Evolutionary conservation across 148 eudicot species (phyloP), one percentile per base, ranked within the genome.

Genomic region (Gaultheria prostrata): DNA sequence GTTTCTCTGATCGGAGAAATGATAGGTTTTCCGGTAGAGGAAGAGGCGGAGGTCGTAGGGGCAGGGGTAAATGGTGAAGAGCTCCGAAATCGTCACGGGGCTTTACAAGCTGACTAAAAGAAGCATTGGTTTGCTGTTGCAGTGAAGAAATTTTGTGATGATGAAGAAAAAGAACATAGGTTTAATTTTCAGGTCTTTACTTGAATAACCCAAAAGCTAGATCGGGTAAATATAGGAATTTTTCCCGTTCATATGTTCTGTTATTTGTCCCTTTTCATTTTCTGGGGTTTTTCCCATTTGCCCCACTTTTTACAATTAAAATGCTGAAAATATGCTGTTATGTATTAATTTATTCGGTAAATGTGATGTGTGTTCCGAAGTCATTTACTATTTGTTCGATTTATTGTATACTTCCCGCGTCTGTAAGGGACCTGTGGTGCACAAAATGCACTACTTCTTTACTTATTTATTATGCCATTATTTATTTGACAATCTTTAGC

Each of bases 1-100:
- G 93, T 43, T 88, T 59, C 84, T 89, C 89, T 2, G 90, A 84
- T 77, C 26, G 87, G 13, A 63, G 91, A 57, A 85, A 85, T 51
- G 83, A 85, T 67, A 83, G 92, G 14, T 90, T 87, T 80, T 88
- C 91, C 1, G 1, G 72, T 30, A 82, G 92, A 69, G 91, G 93
- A 6, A 80, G 93, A 84, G 89, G 93, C 10, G 77, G 95, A 43
- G 86, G 89, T 75, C 79, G 84, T 21, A 83, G 77, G 30, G 71
- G 59, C 63, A 46, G 71, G 11, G 39, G 86, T 39, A 82, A 14
- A 72, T 86, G 85, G 83, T 86, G 77, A 74, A 20, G 51, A 18
- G 49, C 77, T 39, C 49, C 4, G 30, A 0, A 43, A 21, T 39
- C 3, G 28, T 20, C 50, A 43, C 17, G 20, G 46, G 46, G 43